phyloP scores from a whole-genome alignment of 2,329 filamentous ascomycete species.

The Talaromyces sp. region DNA sequence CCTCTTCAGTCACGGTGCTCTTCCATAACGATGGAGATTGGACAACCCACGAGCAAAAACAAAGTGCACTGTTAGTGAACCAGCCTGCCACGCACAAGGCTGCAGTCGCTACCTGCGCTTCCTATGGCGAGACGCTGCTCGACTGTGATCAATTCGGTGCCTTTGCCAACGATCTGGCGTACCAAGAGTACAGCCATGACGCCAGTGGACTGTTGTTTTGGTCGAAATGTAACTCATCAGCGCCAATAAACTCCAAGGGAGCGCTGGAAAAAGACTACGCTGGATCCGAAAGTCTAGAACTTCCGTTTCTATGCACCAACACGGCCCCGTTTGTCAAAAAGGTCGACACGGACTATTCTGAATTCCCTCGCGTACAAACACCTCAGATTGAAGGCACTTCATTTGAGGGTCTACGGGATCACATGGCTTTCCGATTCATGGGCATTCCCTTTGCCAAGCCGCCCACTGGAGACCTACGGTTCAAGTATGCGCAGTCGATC shows the following conservation, averaged over 20 bases:
- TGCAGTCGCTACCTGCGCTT: conserved; percentile 5
- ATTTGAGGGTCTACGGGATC: conserved; percentile 8
- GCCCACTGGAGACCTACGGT: conserved; percentile 25
- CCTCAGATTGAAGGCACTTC: conserved; percentile 1
- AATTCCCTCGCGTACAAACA: conserved; percentile 7
- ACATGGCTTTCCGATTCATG: conserved; percentile 12
- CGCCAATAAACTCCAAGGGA: conserved; percentile 2
- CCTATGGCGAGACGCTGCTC: conserved; percentile 7
- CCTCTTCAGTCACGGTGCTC: conserved; percentile 4
- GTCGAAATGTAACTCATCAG: conserved; percentile 4
- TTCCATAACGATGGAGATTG: conserved; percentile 10
- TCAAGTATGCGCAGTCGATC: conserved; percentile 23
- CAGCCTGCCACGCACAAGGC: conserved; percentile 1
- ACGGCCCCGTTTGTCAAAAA: conserved; percentile 3
- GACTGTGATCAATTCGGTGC: conserved; percentile 1
- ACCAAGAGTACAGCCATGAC: conserved; percentile 5
- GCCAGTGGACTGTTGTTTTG: conserved; percentile 1
- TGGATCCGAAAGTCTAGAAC: background rate
- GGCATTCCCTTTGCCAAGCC: conserved; percentile 30
- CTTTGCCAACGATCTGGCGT: conserved; percentile 2
- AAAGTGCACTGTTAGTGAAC: conserved; percentile 8
- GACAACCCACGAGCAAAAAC: conserved; percentile 2
- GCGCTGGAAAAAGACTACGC: background rate
- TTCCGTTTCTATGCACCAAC: conserved; percentile 11
- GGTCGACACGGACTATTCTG: conserved; percentile 9